Evolutionary conservation across 306 rosid genomes (phyloP), one percentile per base, ranked within the genome.

Genomic region (Fagus crenata): DNA sequence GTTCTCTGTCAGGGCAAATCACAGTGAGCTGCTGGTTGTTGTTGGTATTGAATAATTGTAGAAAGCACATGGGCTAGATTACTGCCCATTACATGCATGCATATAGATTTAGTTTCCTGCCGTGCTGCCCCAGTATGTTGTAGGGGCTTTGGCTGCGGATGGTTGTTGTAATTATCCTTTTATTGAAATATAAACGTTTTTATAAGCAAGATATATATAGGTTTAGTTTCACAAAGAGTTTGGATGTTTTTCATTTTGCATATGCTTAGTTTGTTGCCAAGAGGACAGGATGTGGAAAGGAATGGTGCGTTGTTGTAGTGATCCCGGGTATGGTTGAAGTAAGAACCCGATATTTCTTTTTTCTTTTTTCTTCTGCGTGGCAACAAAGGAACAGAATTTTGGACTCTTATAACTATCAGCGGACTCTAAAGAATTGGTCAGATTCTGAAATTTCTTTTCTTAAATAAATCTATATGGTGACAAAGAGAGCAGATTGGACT

Each of bases 351-450:
- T 67, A n/a, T 55, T 35, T 77, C 69, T 56, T 46, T 22, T 8
- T 46, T 46, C 51, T 46, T 72, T 58, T 33, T 13, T 36, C 28
- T 72, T 63, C 6, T 22, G 39, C 18, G 5, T 53, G 71, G 33
- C 60, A 37, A 74, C 71, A 63, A 80, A 68, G 61, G n/a, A 41
- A 28, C 39, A 55, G n/a, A 58, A n/a, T 70, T 61, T 73, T 67
- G 60, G 43, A 77, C 17, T 59, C 75, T 61, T 39, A 67, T 56
- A 43, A 53, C 11, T 64, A 51, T 68, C 36, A 60, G 18, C 13
- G 35, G 49, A 53, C 43, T 81, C 13, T 60, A 60, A 60, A 59
- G 35, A 59, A 59, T 59, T 59, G 14, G 32, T 31, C 43, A 22
- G 53, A 83, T 22, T 72, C 3, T 56, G 73, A 65, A 71, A 14